Percentiles rank a stretch among this genome's conserved stretches.
phyloP scores from a whole-genome alignment of 805 yeast species.

The Brettanomyces sp. region DNA sequence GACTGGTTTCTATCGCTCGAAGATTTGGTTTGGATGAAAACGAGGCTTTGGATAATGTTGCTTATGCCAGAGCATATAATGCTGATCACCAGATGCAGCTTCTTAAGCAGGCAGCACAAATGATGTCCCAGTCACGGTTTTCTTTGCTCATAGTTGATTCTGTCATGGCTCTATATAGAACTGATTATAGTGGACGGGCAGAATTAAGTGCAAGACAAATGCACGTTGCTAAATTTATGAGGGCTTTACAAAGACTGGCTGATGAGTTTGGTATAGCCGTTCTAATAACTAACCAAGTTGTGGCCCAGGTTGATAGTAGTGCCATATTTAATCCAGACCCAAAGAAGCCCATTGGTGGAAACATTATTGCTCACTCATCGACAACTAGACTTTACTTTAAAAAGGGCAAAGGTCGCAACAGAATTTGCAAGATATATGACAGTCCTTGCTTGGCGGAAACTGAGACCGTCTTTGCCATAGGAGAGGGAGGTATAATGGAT shows the following conservation, averaged over 20 bases:
- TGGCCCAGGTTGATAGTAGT: slow-evolving; percentile 95
- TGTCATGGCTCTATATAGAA: slow-evolving; percentile 91
- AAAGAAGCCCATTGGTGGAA: slow-evolving; percentile 97
- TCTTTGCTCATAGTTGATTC: slow-evolving; percentile 91
- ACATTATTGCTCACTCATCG: slow-evolving; percentile 93
- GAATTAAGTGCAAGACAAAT: slow-evolving; percentile 91
- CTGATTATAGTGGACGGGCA: slow-evolving; percentile 93
- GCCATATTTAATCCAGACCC: slow-evolving; percentile 87
- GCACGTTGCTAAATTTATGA: slow-evolving; percentile 88
- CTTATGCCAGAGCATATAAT: slow-evolving; percentile 94
- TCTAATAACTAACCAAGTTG: slow-evolving; percentile 92
- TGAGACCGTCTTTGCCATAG: slow-evolving; percentile 90
- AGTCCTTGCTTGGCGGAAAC: slow-evolving; percentile 96
- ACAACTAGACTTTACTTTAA: slow-evolving; percentile 86
- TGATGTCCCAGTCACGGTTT: slow-evolving; percentile 94
- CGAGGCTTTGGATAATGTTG: slow-evolving; percentile 93
- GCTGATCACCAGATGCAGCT: slow-evolving; percentile 92
- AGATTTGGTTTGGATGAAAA: slow-evolving; percentile 87
- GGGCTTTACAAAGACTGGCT: slow-evolving; percentile 84
- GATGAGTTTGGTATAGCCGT: slow-evolving; percentile 98
- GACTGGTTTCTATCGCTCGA: slow-evolving; percentile 82
- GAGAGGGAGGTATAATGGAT: slow-evolving; percentile 95
- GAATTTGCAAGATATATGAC: slow-evolving; percentile 91
- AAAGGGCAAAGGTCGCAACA: slow-evolving; percentile 85
- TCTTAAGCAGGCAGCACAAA: slow-evolving; percentile 80